A percentile compares a stretch with the other conserved stretches of the same genome.
phyloP scores from a whole-genome alignment of 306 rosid species.

The Trifolium fragiferum region DNA sequence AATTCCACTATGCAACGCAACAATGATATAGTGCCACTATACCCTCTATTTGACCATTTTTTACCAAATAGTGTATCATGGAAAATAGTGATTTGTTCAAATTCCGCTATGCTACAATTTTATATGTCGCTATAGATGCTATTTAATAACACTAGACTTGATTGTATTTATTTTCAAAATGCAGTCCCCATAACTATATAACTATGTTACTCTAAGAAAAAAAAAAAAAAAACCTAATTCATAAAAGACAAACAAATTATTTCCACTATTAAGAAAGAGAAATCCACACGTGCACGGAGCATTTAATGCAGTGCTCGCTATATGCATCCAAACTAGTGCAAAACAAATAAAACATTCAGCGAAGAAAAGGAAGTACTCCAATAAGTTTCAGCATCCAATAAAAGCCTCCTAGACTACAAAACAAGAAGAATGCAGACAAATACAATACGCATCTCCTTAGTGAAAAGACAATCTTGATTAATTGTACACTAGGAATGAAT shows the following conservation, averaged over 20 bases:
- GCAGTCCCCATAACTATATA: slow-evolving; percentile 19
- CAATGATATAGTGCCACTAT: neutral
- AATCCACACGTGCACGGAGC: slow-evolving; percentile 33
- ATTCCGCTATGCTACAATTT: neutral
- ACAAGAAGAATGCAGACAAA: slow-evolving; percentile 20
- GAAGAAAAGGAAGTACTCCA: neutral
- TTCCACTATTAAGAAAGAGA: slow-evolving; percentile 8
- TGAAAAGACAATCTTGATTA: slow-evolving; percentile 19
- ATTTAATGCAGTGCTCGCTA: slow-evolving; percentile 19
- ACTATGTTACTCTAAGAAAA: slow-evolving; percentile 29
- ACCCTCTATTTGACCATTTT: neutral
- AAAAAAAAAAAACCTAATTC: slow-evolving; percentile 3
- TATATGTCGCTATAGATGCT: neutral
- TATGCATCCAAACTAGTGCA: slow-evolving; percentile 35
- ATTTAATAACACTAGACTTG: neutral
- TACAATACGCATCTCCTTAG: slow-evolving; percentile 8
- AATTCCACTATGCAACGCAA: neutral
- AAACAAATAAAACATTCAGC: slow-evolving; percentile 19
- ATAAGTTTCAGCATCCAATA: slow-evolving; percentile 22
- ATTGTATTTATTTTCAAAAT: slow-evolving; percentile 20
- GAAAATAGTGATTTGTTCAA: neutral
- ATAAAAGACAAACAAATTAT: slow-evolving; percentile 1
- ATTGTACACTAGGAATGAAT: slow-evolving; percentile 32
- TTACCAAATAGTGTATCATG: neutral
- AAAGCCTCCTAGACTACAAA: slow-evolving; percentile 21